Conservation (phyloP, 352 stramenopile species). For the Pythium vanterpoolii region DNA sequence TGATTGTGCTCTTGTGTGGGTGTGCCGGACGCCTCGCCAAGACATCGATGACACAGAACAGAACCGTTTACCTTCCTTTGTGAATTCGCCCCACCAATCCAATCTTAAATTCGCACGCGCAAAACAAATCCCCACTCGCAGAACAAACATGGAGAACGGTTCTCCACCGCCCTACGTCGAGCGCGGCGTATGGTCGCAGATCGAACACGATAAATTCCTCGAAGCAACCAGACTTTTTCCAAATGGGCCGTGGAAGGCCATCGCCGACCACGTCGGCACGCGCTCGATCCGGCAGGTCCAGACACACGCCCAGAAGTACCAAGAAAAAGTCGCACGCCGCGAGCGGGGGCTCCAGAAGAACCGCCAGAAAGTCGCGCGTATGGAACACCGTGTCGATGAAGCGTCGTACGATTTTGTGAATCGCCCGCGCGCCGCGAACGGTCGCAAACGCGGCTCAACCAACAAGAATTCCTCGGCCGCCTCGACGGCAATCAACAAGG, state of each 20-base stretch:
- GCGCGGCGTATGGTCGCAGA: slow-evolving; percentile 13
- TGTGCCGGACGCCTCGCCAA: not conserved
- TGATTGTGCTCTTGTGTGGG: not conserved
- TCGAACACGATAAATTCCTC: slow-evolving; percentile 25
- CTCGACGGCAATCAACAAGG: not conserved
- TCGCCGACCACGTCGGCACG: slow-evolving; percentile 16
- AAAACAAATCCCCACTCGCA: not conserved
- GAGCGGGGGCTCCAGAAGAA: slow-evolving; percentile 13
- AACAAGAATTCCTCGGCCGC: not conserved
- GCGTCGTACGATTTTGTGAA: slow-evolving; percentile 10
- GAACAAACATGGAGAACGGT: slow-evolving; percentile 4
- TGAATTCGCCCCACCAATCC: not conserved
- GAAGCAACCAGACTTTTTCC: slow-evolving; percentile 16
- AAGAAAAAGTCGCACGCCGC: slow-evolving; percentile 16
- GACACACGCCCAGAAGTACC: slow-evolving; percentile 19
- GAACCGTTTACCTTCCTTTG: not conserved
- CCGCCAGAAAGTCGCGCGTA: not conserved
- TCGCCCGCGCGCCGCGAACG: slow-evolving; percentile 5
- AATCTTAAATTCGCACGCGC: not conserved
- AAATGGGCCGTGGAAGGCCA: slow-evolving; percentile 10
- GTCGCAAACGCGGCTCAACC: slow-evolving; percentile 1
- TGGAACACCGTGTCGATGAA: slow-evolving; percentile 15
- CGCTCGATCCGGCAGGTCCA: slow-evolving; percentile 14
- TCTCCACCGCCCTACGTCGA: not conserved
- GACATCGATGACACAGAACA: slow-evolving; percentile 10